Base-by-base conservation (phyloP, 1,284 basidiomycete genomes). In the Ustilago lituana region DNA sequence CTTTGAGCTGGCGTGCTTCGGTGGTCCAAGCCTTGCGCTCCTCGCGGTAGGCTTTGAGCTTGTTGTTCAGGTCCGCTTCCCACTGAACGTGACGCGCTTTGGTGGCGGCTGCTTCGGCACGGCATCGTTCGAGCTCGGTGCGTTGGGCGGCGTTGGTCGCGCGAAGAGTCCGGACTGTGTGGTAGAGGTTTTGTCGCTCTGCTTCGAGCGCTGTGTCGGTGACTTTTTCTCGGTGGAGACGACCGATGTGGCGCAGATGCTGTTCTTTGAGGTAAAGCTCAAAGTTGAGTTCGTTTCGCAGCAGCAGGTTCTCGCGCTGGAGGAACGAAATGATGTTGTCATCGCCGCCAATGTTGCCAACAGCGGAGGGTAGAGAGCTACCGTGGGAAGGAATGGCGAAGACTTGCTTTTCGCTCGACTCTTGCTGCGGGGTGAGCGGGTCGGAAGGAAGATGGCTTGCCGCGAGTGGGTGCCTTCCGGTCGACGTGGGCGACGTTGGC, bases 221-320 rank as follows among this genome's bases (percentile, higher is more conserved):
- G 24, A 82, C 76, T 26, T 78, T 74, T 45, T 82, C 76, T 20
- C 77, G 76, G 55, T 82, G 81, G 17, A 82, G 57, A 6, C 70
- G 66, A n/a, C 81, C 81, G 44, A 82, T 81, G 48, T 82, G 80
- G 4, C 73, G 60, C 3, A 82, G 55, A 46, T 80, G 77, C 66
- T 82, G 81, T 39, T 79, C 79, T 49, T 81, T 80, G 62, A 82
- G 75, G 40, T 80, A 81, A 8, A 81, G 69, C 56, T 82, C 81
- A 47, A 80, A 77, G 33, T 78, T 78, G 50, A 81, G 73, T 51
- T 82, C 77, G 45, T 73, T 76, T 5, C 75, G 69, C 15, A 82
- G 49, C 29, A 81, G 50, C 29, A 76, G 50, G 23, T 78, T 81
- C 50, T 81, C 74, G 0, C 63, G 65, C 27, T 75, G 59, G 15